These are phyloP conservation scores for Lactarius hatsudake DNA, from an alignment of 768 basidiomycete species.

Conservation along the genomic window DNA sequence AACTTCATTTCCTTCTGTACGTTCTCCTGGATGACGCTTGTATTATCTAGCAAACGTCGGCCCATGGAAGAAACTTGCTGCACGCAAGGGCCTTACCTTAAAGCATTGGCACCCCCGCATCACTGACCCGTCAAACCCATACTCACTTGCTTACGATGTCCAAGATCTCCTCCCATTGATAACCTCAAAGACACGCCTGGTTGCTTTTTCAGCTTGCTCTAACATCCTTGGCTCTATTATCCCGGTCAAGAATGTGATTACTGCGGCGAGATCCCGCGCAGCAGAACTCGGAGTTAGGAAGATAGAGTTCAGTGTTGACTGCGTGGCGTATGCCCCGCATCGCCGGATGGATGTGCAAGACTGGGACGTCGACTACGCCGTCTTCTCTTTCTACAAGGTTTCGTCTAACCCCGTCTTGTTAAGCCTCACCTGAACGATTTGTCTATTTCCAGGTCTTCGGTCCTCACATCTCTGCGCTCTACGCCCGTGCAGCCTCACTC, in stretches of 20 bases:
- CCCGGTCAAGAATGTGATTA: slow-evolving; percentile 56
- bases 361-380: slow-evolving; percentile 76
- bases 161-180: slow-evolving; percentile 62
- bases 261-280: slow-evolving; percentile 50
- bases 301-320: slow-evolving; percentile 69
- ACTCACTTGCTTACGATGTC: slow-evolving; percentile 54
- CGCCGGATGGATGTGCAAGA: slow-evolving; percentile 64
- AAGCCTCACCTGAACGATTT: neutral
- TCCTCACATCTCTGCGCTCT: slow-evolving; percentile 65
- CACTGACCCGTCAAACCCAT: slow-evolving; percentile 51
- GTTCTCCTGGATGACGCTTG: neutral
- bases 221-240: slow-evolving; percentile 70
- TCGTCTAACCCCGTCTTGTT: neutral
- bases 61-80: slow-evolving; percentile 73
- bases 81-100: slow-evolving; percentile 49
- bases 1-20: neutral
- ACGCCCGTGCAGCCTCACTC: slow-evolving; percentile 52
- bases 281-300: slow-evolving; percentile 52
- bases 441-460: slow-evolving; percentile 58
- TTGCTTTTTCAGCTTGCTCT: slow-evolving; percentile 72
- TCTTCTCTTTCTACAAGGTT: slow-evolving; percentile 77
- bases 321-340: slow-evolving; percentile 79
- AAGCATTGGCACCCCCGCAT: slow-evolving; percentile 58
- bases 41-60: slow-evolving; percentile 59
- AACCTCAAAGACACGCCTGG: slow-evolving; percentile 61